Conservation (phyloP, 2,329 filamentous ascomycete species). For the Colletotrichum sp. region DNA sequence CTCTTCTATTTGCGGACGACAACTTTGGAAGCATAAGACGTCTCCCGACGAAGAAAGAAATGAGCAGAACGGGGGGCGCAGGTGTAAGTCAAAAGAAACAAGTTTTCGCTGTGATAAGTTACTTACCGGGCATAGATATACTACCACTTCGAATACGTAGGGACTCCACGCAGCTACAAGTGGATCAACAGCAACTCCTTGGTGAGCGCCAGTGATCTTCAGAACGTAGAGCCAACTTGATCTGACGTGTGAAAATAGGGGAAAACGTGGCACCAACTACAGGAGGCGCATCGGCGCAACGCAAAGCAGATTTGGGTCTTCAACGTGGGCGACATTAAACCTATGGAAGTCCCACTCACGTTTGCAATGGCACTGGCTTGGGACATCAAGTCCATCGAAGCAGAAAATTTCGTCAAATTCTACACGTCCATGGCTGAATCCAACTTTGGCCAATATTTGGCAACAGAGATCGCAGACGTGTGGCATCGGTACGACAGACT, state of each 20-base stretch:
- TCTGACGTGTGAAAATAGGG: slow-evolving; percentile 27
- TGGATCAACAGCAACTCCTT: slow-evolving; percentile 68
- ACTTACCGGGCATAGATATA: slow-evolving; percentile 36
- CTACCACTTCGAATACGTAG: slow-evolving; percentile 67
- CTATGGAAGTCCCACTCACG: slow-evolving; percentile 58
- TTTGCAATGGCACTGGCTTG: slow-evolving; percentile 64
- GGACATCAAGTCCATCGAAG: slow-evolving; percentile 51
- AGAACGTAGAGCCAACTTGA: too few species aligned
- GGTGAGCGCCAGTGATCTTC: slow-evolving; percentile 28
- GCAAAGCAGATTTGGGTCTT: slow-evolving; percentile 66
- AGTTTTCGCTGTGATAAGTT: slow-evolving; percentile 9
- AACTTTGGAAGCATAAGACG: slow-evolving; percentile 66
- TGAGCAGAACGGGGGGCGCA: slow-evolving; percentile 56
- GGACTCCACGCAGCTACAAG: slow-evolving; percentile 63
- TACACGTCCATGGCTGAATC: not conserved
- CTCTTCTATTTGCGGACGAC: slow-evolving; percentile 66
- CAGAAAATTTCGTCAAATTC: slow-evolving; percentile 38
- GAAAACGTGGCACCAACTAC: slow-evolving; percentile 54
- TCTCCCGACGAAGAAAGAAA: slow-evolving; percentile 59
- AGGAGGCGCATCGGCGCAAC: slow-evolving; percentile 51
- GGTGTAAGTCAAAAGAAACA: slow-evolving; percentile 44
- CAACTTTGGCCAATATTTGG: slow-evolving; percentile 49
- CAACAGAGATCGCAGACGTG: slow-evolving; percentile 50
- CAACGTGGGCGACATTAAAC: slow-evolving; percentile 68
- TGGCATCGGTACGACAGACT: slow-evolving; percentile 57